Evolutionary conservation across 2,329 filamentous ascomycete species (phyloP).

Genomic region (Fusarium kyushuense): DNA sequence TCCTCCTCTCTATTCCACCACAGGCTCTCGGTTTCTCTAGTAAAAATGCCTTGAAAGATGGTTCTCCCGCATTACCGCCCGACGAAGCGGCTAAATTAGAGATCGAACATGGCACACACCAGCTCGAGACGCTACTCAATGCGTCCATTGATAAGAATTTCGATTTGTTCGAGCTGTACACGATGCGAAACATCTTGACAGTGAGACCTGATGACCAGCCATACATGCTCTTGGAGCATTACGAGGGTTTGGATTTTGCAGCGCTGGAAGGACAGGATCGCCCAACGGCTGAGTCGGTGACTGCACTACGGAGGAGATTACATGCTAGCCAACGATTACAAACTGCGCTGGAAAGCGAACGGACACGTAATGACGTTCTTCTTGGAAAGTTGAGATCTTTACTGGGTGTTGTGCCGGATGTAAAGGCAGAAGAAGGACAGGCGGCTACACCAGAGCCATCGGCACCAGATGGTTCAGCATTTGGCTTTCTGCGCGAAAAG

Average conservation of each 20-base stretch:
- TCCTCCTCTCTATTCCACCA: conserved; percentile 79
- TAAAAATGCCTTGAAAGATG: conserved; percentile 55
- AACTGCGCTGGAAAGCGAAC: conserved; percentile 75
- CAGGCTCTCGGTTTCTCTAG: conserved; percentile 82
- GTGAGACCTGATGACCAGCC: conserved; percentile 76
- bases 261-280: conserved; percentile 39
- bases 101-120: conserved; percentile 88
- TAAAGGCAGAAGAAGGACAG: conserved; percentile 45
- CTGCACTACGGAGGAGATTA: conserved; percentile 77
- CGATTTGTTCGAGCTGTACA: conserved; percentile 89
- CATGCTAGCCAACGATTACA: conserved; percentile 84
- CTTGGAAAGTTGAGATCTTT: conserved; percentile 70
- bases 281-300: conserved; percentile 76
- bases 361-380: conserved; percentile 76
- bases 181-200: conserved; percentile 84
- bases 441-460: conserved; percentile 2
- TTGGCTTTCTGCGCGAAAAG: conserved; percentile 70
- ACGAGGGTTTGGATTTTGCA: conserved; percentile 73
- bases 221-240: conserved; percentile 87
- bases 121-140: conserved; percentile 84
- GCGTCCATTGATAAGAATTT: conserved; percentile 86
- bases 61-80: conserved; percentile 52
- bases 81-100: conserved; percentile 67
- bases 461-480: conserved; percentile 48
- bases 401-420: conserved; percentile 51